Percentiles rank a stretch among this genome's conserved stretches.
These are phyloP conservation scores for Gelatoporia subvermispora DNA, from an alignment of 768 basidiomycete genomes.

Conservation along the genomic window DNA sequence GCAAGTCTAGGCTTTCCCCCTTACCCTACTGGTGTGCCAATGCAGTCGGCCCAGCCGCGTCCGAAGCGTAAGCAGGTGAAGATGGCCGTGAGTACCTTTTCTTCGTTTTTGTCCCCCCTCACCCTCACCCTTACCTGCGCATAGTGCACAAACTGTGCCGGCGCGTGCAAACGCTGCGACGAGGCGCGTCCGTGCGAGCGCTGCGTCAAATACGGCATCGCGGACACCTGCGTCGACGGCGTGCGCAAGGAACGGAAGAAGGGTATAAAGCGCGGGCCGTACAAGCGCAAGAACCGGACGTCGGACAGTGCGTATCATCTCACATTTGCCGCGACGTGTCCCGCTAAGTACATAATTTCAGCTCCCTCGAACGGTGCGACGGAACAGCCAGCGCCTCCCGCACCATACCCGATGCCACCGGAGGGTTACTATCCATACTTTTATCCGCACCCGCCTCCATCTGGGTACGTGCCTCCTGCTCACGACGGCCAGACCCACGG, in stretches of 20 bases:
- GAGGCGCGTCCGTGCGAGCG: slow-evolving; percentile 59
- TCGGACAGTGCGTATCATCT: neutral
- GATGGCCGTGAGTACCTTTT: slow-evolving; percentile 43
- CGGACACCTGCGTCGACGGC: slow-evolving; percentile 53
- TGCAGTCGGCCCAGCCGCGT: slow-evolving; percentile 22
- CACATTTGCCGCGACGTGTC: neutral
- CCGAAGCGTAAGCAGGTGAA: slow-evolving; percentile 54
- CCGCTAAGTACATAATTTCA: slow-evolving; percentile 2
- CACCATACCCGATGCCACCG: slow-evolving; percentile 27
- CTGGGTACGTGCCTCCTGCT: slow-evolving; percentile 33
- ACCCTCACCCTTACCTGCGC: neutral
- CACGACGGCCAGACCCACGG: slow-evolving; percentile 31
- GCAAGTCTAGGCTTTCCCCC: slow-evolving; percentile 24
- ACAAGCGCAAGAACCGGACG: slow-evolving; percentile 46
- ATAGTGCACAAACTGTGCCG: slow-evolving; percentile 54
- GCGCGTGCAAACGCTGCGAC: slow-evolving; percentile 54
- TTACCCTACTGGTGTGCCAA: slow-evolving; percentile 18
- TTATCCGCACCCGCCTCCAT: slow-evolving; percentile 38
- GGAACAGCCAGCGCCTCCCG: slow-evolving; percentile 7
- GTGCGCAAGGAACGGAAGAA: slow-evolving; percentile 62
- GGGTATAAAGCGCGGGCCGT: slow-evolving; percentile 53
- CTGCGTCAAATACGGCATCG: slow-evolving; percentile 58
- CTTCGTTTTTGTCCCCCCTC: slow-evolving; percentile 3
- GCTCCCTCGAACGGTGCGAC: slow-evolving; percentile 4
- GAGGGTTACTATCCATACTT: slow-evolving; percentile 42